Evolutionary conservation across 352 stramenopile genomes (phyloP).

Genomic region (Globisporangium recalcitrans): DNA sequence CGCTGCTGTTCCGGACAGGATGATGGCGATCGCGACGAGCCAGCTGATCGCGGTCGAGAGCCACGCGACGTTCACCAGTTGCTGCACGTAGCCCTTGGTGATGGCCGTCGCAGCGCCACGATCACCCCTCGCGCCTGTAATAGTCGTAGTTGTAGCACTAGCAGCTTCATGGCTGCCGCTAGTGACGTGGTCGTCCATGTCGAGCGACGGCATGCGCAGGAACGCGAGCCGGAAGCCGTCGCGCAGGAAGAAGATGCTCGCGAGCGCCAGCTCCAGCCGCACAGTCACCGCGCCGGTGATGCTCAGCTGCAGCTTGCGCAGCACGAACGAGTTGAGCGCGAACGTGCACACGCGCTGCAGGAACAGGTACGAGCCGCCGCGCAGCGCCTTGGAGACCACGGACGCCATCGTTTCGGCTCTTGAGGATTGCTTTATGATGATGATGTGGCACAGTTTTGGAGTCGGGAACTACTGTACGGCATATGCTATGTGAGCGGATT

Average conservation of each 20-base stretch:
- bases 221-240: slow-evolving; percentile 87
- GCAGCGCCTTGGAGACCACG: slow-evolving; percentile 47
- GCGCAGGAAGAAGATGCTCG: slow-evolving; percentile 86
- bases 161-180: background rate
- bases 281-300: slow-evolving; percentile 80
- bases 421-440: background rate
- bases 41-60: slow-evolving; percentile 63
- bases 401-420: background rate
- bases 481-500: background rate
- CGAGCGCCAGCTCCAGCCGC: slow-evolving; percentile 85
- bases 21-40: slow-evolving; percentile 29
- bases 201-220: slow-evolving; percentile 70
- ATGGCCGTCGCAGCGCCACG: too few relatives aligned
- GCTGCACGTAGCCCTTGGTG: slow-evolving; percentile 35
- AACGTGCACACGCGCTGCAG: slow-evolving; percentile 85
- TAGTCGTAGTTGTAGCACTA: background rate
- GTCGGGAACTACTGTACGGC: background rate
- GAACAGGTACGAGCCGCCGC: slow-evolving; percentile 71
- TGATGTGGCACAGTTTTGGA: too few relatives aligned
- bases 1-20: background rate
- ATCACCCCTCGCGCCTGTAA: too few relatives aligned
- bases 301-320: slow-evolving; percentile 65
- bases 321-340: slow-evolving; percentile 74
- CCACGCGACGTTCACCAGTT: slow-evolving; percentile 76
- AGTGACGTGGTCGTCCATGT: slow-evolving; percentile 14